A percentile compares a stretch with the other conserved stretches of the same genome.
Conservation (phyloP, 176 grass and related monocot genomes). For the Oryza longistaminata region DNA sequence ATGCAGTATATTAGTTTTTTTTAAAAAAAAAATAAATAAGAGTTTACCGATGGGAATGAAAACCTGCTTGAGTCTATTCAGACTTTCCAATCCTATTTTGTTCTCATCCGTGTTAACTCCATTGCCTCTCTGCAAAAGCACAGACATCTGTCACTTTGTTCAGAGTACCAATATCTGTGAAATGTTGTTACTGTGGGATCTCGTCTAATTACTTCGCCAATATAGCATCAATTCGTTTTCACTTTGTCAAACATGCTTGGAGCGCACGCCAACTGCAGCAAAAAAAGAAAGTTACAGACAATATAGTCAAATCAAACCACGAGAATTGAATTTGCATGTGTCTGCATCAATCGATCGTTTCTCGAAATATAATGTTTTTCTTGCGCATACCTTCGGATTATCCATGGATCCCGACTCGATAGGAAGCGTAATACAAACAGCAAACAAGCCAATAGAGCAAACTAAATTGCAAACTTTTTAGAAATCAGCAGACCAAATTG, state of each 20-base stretch:
- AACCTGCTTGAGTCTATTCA: background rate
- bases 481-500: too few relatives aligned
- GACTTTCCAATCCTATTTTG: slow-evolving; percentile 1
- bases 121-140: background rate
- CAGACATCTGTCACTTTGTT: background rate
- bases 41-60: background rate
- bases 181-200: background rate
- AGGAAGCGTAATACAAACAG: background rate
- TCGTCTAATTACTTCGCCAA: slow-evolving; percentile 14
- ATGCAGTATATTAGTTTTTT: too few relatives aligned
- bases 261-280: background rate
- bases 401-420: too few relatives aligned
- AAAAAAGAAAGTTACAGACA: background rate
- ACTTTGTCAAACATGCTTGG: slow-evolving; percentile 26
- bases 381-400: background rate
- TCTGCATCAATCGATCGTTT: background rate
- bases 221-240: slow-evolving; percentile 32
- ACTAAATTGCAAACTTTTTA: background rate
- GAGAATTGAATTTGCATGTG: background rate
- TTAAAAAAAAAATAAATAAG: too few relatives aligned
- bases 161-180: background rate
- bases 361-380: background rate
- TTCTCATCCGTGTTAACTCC: background rate
- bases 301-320: background rate
- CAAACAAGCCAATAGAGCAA: background rate